A percentile compares a stretch with the other conserved stretches of the same genome.
These are phyloP conservation scores for Pelargonium cotyledonis DNA, from an alignment of 441 rosid genomes.

Conservation along the genomic window DNA sequence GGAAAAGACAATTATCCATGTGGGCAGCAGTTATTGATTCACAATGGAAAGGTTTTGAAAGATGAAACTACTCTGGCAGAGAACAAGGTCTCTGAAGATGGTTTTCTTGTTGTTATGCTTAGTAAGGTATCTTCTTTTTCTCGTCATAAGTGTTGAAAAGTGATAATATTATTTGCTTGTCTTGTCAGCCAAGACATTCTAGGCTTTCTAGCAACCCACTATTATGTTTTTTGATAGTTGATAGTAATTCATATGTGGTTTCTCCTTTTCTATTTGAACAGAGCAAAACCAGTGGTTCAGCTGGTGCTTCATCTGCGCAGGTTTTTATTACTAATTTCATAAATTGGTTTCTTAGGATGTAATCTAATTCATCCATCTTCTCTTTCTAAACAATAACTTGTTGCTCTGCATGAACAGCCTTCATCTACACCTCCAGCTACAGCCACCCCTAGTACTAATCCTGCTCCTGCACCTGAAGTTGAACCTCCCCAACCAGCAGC, in stretches of 20 bases:
- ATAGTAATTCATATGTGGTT: neutral
- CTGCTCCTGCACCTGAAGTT: slow-evolving; percentile 16
- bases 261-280: slow-evolving; percentile 22
- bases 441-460: slow-evolving; percentile 31
- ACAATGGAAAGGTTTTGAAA: slow-evolving; percentile 93
- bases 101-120: slow-evolving; percentile 97
- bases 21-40: slow-evolving; percentile 91
- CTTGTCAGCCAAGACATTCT: neutral
- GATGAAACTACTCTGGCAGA: slow-evolving; percentile 84
- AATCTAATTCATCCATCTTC: neutral
- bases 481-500: slow-evolving; percentile 33
- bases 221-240: neutral
- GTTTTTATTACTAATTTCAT: slow-evolving; percentile 26
- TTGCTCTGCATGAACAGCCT: slow-evolving; percentile 37
- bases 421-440: slow-evolving; percentile 40
- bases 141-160: neutral
- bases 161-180: neutral
- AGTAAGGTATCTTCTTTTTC: slow-evolving; percentile 57
- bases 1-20: slow-evolving; percentile 95
- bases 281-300: slow-evolving; percentile 66
- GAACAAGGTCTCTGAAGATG: slow-evolving; percentile 84
- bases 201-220: too few species aligned
- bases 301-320: slow-evolving; percentile 60
- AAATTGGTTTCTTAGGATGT: slow-evolving; percentile 10
- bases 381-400: neutral